These are phyloP conservation scores for Coemansia sp. DNA, from an alignment of 192 early-diverging fungal species.

Conservation along the genomic window DNA sequence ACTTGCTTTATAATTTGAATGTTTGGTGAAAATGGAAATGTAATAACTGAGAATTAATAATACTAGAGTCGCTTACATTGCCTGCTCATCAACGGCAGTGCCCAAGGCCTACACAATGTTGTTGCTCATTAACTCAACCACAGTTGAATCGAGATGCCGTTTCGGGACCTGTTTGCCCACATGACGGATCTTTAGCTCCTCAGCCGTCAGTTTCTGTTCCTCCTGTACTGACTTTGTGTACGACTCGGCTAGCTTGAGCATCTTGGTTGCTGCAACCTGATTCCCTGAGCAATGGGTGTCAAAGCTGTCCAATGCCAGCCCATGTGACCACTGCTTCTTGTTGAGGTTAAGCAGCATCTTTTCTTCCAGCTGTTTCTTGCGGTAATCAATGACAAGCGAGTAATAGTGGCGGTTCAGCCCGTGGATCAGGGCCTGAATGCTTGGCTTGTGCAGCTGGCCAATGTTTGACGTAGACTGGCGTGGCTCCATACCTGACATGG, in stretches of 20 bases:
- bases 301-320: conserved; percentile 83
- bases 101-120: conserved; percentile 97
- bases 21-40: not conserved
- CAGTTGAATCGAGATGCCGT: conserved; percentile 91
- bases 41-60: not conserved
- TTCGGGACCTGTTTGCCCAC: conserved; percentile 99
- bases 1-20: not conserved
- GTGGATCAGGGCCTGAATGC: conserved; percentile 96
- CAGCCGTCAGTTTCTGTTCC: conserved; percentile 87
- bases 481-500: conserved; percentile 87
- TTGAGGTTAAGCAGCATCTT: conserved; percentile 99
- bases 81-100: conserved; percentile 80
- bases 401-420: conserved; percentile 99
- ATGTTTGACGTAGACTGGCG: conserved; percentile 98
- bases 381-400: conserved; percentile 98
- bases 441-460: conserved; percentile 96
- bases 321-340: conserved; percentile 99
- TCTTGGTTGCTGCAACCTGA: conserved; percentile 81
- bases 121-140: conserved; percentile 88
- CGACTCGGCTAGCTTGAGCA: conserved; percentile 85
- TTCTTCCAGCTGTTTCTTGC: conserved; percentile 99
- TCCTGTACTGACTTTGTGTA: conserved; percentile 99
- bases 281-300: conserved; percentile 78
- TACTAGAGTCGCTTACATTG: conserved; percentile 45
- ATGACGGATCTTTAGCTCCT: conserved; percentile 96